Conservation (phyloP, 2,329 filamentous ascomycete genomes). For the Sphaerulina populicola region DNA sequence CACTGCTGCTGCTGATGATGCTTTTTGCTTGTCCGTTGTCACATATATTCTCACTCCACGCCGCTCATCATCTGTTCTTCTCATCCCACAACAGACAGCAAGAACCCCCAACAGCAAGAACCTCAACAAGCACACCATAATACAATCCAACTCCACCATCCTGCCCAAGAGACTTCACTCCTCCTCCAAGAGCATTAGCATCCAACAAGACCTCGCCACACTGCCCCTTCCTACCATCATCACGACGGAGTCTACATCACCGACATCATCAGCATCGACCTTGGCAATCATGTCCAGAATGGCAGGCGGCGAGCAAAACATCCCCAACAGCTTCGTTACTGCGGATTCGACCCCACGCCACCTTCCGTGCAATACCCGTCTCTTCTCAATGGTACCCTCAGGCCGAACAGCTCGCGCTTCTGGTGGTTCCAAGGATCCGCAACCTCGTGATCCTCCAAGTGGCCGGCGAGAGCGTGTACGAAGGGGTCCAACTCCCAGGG, state of each 20-base stretch:
- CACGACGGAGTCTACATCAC: neutral
- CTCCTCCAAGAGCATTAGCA: neutral
- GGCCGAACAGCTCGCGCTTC: neutral
- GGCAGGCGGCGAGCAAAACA: neutral
- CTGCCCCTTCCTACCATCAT: neutral
- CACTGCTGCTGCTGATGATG: neutral
- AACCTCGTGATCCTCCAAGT: neutral
- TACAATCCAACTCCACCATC: neutral
- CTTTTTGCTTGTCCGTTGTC: neutral
- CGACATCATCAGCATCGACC: neutral
- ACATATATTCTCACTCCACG: constrained; percentile 3
- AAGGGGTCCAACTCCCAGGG: neutral
- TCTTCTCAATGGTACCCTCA: neutral
- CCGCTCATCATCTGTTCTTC: neutral
- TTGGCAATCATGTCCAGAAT: neutral
- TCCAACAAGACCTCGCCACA: neutral
- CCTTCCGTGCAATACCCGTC: constrained; percentile 1
- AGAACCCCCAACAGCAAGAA: neutral
- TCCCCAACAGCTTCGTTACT: neutral
- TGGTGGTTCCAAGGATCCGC: neutral
- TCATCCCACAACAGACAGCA: neutral
- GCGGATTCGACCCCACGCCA: constrained; percentile 1
- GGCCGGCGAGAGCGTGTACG: too few relatives aligned
- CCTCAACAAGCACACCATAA: neutral
- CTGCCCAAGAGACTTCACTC: neutral